Conservation (phyloP, 1,284 basidiomycete genomes). For the Bjerkandera adusta region DNA sequence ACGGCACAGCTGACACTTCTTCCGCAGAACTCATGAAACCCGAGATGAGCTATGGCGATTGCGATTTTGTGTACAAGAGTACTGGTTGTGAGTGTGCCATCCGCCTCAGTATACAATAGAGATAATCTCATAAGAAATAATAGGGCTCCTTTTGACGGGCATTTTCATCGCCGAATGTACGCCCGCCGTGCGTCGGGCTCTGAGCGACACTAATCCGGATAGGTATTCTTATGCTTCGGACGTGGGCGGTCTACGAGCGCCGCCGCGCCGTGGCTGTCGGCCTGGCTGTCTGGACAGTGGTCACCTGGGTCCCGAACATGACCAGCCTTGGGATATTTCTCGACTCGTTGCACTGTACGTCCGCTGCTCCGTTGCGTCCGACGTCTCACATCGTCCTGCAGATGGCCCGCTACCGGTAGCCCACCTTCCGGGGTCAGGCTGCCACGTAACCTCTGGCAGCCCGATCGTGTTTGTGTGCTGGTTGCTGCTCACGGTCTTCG, state of each 20-base stretch:
- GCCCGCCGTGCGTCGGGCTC: background rate
- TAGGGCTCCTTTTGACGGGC: background rate
- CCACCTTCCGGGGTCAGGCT: background rate
- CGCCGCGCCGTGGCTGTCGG: background rate
- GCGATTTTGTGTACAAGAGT: constrained; percentile 2
- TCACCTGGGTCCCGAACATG: constrained; percentile 3
- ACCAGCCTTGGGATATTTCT: background rate
- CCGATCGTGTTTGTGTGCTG: constrained; percentile 1
- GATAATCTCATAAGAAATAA: background rate
- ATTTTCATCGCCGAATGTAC: background rate
- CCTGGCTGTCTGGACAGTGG: background rate
- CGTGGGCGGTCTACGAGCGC: constrained; percentile 1
- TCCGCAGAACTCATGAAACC: background rate
- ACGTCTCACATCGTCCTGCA: background rate
- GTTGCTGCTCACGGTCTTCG: background rate
- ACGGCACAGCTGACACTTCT: background rate
- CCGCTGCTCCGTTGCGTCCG: background rate
- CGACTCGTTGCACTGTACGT: background rate
- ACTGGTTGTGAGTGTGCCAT: background rate
- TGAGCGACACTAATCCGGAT: background rate
- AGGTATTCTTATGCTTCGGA: constrained; percentile 2
- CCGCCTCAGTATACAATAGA: background rate
- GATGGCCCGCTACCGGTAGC: background rate
- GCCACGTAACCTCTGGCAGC: background rate
- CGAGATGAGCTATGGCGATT: background rate